Evolutionary conservation across 257 asterid genomes (phyloP), one percentile per base, ranked within the genome.

Genomic region (Nicotiana tabacum): DNA sequence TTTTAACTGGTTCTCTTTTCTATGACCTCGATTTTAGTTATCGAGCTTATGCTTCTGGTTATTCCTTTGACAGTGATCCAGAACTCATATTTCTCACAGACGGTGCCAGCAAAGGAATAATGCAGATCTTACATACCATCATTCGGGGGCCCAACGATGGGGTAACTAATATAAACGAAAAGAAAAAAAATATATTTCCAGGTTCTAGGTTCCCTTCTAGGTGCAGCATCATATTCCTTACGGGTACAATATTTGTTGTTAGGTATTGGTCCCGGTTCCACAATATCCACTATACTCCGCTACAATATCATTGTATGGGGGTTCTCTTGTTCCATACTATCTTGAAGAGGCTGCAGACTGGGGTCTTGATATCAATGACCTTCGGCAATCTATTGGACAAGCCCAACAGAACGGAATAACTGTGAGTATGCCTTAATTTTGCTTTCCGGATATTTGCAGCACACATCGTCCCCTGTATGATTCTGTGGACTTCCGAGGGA

Each of bases 31-130:
- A 74, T 48, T 74, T 66, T 27, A 7, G 64, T 48, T 15, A 74
- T n/a, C 16, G 10, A 16, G 15, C 0, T 74, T 27, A 74, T 43
- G 48, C 0, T 27, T 27, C 61, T 72, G 15, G 43, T 15, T 72
- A 0, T 66, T 13, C 39, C 3, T 81, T 62, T 55, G 83, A 85
- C 97, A 96, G 99, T 89, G 98, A 94, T 87, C 97, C 98, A 17
- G 99, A 96, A 82, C 94, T 89, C 76, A 92, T 96, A 88, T 96
- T 89, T 85, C 93, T 96, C 55, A 94, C 98, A 4, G 99, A 95
- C 27, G 99, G 99, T 68, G 99, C 99, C 51, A 96, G 99, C 92
- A 94, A 94, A 91, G 99, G 98, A 84, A 98, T 96, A 29, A 90
- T 88, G 91, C 99, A 96, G 90, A 96, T 91, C 58, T 84, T 94